Evolutionary conservation across 306 rosid species (phyloP), one percentile per base, ranked within the genome.

Genomic region (Inga laurina): DNA sequence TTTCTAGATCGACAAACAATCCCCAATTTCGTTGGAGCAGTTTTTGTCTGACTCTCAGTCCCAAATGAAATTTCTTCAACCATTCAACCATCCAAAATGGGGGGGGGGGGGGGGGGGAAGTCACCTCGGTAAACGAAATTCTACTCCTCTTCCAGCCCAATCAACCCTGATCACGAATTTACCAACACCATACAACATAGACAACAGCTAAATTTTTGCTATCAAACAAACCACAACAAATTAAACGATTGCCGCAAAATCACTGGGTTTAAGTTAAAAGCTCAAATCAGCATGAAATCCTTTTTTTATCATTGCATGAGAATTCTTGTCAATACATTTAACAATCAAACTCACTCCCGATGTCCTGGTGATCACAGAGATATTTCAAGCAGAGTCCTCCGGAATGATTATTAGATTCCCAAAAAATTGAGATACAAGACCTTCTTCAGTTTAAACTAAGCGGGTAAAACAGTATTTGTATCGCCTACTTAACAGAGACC

Each of bases 401-500:
- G 48, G 37, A 82, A 89, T 79, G 84, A 77, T 46, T 75, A 82
- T 74, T 32, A 83, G 87, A 83, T 72, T 49, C 86, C 84, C 82
- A 75, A 21, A 48, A 71, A 87, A 80, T 41, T 75, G 61, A 81
- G 59, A 75, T 19, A 79, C 73, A 80, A 81, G 82, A 85, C 84
- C 87, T 57, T 85, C 80, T 34, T 16, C 11, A 15, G 56, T 76
- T n/a, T 72, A 79, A 75, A 16, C 30, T 66, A 49, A 77, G 46
- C 72, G 32, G 24, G 67, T 52, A 54, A 76, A 67, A 61, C 64
- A 68, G 44, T 72, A 75, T 82, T 79, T 2, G 78, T 79, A 52
- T 82, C 90, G 78, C 87, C 90, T 71, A 79, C 69, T 72, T 71
- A 69, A 72, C 72, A 86, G 67, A 88, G 82, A 75, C 87, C 84